Evolutionary conservation across 768 basidiomycete genomes (phyloP), one percentile per base, ranked within the genome.

Genomic region (Psilocybe cubensis): DNA sequence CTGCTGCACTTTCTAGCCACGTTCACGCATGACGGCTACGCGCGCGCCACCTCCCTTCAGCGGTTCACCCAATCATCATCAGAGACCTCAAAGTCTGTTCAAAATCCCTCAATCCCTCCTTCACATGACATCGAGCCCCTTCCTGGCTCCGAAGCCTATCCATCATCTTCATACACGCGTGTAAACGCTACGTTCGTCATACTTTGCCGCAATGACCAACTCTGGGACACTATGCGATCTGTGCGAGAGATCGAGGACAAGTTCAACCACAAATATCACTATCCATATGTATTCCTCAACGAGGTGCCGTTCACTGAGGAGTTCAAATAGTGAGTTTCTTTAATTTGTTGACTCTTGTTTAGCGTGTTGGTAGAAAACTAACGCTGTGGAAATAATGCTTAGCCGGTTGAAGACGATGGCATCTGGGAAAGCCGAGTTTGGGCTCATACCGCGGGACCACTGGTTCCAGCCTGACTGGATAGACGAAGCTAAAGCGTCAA

Each of bases 251-350:
- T 94, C 59, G 94, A 96, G 73, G 84, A 89, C 59, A 74, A 86
- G 38, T 95, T 95, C 76, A 98, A 98, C 72, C 75, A 78, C 42
- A 82, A 79, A 58, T 90, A 84, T 63, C 79, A 82, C 20, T 96
- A 97, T 66, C 92, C 93, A 3, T 97, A 91, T 71, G 87, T 94
- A 23, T 90, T 97, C 73, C 76, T 98, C 58, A 96, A 96, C 68
- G 94, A 97, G 47, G 83, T 84, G 60, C 83, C 84, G 0, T 96
- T 96, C 71, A 76, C 81, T 12, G 85, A 88, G 1, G 81, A 84
- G 17, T 95, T 96, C 73, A 91, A 87, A 67, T 74, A 74, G 83
- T 85, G 66, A 62, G 80, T 57, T n/a, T 54, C 33, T 8, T 17
- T 24, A 14, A n/a, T 10, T 33, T 4, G 20, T 21, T 35, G 28